Evolutionary conservation across 306 rosid genomes (phyloP).

Genomic region (Albizia julibrissin): DNA sequence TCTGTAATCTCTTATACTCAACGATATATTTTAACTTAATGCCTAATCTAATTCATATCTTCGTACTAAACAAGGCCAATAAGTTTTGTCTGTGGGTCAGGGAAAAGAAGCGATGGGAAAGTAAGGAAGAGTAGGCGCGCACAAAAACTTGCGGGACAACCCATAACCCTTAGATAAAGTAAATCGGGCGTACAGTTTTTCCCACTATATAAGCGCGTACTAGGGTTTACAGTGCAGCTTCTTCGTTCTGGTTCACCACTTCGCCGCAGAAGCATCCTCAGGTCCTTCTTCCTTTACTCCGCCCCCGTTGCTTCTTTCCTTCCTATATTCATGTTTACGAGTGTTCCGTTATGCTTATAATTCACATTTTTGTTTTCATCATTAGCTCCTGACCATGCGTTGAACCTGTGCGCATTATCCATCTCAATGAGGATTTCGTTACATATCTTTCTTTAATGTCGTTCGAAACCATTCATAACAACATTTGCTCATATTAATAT

Average conservation of each 20-base stretch:
- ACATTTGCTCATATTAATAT: neutral
- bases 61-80: too few relatives aligned
- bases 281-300: slow-evolving; percentile 2
- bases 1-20: too few relatives aligned
- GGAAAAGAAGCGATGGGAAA: too few relatives aligned
- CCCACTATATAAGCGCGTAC: neutral
- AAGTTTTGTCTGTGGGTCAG: too few relatives aligned
- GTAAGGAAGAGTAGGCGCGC: too few relatives aligned
- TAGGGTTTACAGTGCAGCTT: neutral
- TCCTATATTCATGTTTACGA: neutral
- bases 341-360: neutral
- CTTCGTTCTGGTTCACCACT: neutral
- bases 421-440: neutral
- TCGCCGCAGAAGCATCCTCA: slow-evolving; percentile 3
- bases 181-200: too few relatives aligned
- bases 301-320: neutral
- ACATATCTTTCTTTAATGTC: neutral
- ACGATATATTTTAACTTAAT: too few relatives aligned
- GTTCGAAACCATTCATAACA: neutral
- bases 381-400: neutral
- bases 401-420: neutral
- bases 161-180: too few relatives aligned
- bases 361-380: neutral
- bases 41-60: too few relatives aligned
- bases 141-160: too few relatives aligned